A percentile compares a stretch with the other conserved stretches of the same genome.
phyloP scores from a whole-genome alignment of 306 rosid species.

The Vigna reflexopilosa region DNA sequence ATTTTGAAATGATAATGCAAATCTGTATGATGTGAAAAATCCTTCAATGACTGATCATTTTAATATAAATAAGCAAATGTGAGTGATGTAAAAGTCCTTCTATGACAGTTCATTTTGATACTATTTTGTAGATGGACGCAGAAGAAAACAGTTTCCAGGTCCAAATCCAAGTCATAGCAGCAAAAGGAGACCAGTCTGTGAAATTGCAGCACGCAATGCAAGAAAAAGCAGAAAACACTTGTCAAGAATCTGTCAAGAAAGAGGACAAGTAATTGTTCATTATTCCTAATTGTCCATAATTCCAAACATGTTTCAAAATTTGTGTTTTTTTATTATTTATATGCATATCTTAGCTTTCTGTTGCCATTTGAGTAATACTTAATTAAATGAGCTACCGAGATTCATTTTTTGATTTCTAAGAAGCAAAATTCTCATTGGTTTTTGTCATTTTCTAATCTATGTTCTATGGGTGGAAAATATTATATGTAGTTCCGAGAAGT shows the following conservation, averaged over 20 bases:
- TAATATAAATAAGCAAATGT: constrained; percentile 21
- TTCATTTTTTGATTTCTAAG: constrained; percentile 27
- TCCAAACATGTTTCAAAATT: constrained; percentile 2
- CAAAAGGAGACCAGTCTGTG: constrained; percentile 44
- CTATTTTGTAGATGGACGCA: constrained; percentile 46
- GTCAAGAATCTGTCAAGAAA: constrained; percentile 33
- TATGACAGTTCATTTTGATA: constrained; percentile 3
- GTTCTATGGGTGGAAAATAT: constrained; percentile 31
- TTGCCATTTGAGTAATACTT: constrained; percentile 7
- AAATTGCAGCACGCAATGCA: constrained; percentile 40
- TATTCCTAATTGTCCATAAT: background rate
- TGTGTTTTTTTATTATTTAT: background rate
- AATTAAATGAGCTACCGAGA: background rate
- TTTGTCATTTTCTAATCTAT: background rate
- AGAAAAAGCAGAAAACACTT: background rate
- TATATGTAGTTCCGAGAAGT: constrained; percentile 35
- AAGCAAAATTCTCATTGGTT: constrained; percentile 3
- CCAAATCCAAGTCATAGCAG: constrained; percentile 45
- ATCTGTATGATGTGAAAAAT: background rate
- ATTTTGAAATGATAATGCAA: too few species aligned
- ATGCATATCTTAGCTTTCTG: background rate
- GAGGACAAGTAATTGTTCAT: constrained; percentile 41
- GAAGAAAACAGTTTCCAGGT: constrained; percentile 41
- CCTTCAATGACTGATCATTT: constrained; percentile 2
- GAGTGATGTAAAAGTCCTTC: background rate